phyloP scores from a whole-genome alignment of 31 red algal species.

The Porphyra umbilicalis region DNA sequence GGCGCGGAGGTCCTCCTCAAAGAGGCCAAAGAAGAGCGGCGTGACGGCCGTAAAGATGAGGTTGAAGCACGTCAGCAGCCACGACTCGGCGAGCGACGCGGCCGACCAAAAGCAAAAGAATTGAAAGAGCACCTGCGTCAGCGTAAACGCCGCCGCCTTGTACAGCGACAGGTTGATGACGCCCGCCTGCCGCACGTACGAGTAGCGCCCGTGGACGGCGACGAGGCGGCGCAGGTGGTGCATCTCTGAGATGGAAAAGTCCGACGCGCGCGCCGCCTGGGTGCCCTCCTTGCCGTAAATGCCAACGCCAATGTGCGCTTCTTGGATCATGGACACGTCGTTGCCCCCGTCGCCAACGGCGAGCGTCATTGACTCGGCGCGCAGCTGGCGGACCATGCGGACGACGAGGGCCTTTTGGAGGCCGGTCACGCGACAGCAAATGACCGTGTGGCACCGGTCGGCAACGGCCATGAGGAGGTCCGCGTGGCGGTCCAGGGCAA shows the following conservation, averaged over 20 bases:
- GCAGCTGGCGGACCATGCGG: constrained; percentile 49
- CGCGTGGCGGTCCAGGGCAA: constrained; percentile 27
- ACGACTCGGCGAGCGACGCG: constrained; percentile 70
- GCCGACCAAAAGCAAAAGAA: constrained; percentile 81
- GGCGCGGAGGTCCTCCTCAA: constrained; percentile 83
- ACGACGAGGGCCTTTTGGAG: constrained; percentile 87
- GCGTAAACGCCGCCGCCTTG: constrained; percentile 80
- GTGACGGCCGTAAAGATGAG: constrained; percentile 57
- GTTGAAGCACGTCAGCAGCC: constrained; percentile 84
- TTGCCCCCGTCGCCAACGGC: constrained; percentile 97
- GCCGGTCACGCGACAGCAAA: constrained; percentile 88
- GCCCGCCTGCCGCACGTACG: constrained; percentile 69
- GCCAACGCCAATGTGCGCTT: constrained; percentile 88
- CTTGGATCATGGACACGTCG: constrained; percentile 98
- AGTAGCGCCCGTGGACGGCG: constrained; percentile 80
- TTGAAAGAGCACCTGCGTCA: constrained; percentile 76
- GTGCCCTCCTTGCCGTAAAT: constrained; percentile 91
- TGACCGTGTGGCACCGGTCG: constrained; percentile 70
- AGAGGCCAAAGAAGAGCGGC: constrained; percentile 80
- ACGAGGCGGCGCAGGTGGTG: constrained; percentile 61
- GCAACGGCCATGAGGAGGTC: constrained; percentile 68
- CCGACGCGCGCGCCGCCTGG: constrained; percentile 80
- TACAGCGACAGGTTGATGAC: constrained; percentile 89
- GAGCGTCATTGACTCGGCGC: constrained; percentile 36
- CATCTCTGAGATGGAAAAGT: constrained; percentile 82